Base-by-base conservation (phyloP, 2,329 filamentous ascomycete species). In the Colletotrichum ledebouriae region DNA sequence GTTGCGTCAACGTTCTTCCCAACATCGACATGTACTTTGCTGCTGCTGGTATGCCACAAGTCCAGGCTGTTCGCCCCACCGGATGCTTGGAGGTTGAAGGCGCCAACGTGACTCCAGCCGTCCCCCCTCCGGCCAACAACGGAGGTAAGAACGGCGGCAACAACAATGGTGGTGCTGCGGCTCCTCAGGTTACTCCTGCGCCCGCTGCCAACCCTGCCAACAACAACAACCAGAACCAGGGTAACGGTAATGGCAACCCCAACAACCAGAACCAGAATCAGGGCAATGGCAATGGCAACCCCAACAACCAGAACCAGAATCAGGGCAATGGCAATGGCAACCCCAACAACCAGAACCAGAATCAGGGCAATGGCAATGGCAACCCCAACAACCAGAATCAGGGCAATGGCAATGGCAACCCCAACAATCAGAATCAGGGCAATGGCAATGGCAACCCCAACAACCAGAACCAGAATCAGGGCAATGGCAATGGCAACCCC, bases 11-110 rank as follows among this genome's bases (percentile, higher is more conserved):
- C 13, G 71, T 73, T 3, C 71, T 73, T 2, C 71, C 71, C 56
- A 72, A 73, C 57, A 73, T 73, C 34, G 71, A 73, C 70, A 72
- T 70, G 66, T 73, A 73, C 63, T 73, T 73, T 10, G 67, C 67
- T 12, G 71, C 71, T 20, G 71, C 71, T 29, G 71, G 71, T 15
- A 59, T 62, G 22, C 53, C 71, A 2, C 46, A 61, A 10, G 34
- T 73, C 10, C 59, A 53, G 15, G 61, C 71, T 11, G 41, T 62
- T 39, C 71, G 71, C 5, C 71, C 71, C 7, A 72, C 69, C 3
- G 71, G 71, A 34, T 73, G 71, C 44, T 57, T 72, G n/a, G 71
- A 71, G 61, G 59, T 73, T 37, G 41, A 52, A n/a, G 62, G 58
- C 7, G 55, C 69, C 9, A 66, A 60, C 34, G 56, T 57, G 5